Evolutionary conservation across 1,139 yeast species (phyloP).

Genomic region (Kluyveromyces sp.): DNA sequence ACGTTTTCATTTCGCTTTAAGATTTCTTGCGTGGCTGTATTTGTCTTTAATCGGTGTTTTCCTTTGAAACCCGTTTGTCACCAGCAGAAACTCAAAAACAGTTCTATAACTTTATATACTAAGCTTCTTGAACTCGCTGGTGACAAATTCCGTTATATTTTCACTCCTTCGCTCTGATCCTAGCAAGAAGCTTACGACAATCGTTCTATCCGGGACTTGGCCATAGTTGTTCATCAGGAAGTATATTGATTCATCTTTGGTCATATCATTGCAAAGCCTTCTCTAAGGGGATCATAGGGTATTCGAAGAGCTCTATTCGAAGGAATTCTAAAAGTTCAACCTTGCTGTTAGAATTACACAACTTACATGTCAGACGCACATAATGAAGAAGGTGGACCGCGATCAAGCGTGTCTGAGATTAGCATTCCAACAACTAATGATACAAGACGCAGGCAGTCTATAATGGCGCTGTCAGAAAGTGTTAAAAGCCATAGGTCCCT

Average conservation of each 20-base stretch:
- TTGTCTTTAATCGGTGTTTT: not conserved
- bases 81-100: not conserved
- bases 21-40: not conserved
- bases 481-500: conserved; percentile 13
- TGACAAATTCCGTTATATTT: no score
- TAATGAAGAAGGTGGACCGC: not conserved
- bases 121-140: no score
- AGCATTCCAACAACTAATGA: conserved; percentile 12
- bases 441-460: conserved; percentile 14
- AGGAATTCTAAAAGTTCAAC: not conserved
- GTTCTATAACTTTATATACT: not conserved
- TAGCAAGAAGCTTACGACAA: no score
- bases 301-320: not conserved
- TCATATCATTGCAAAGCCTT: no score
- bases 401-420: conserved; percentile 2
- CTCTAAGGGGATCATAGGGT: no score
- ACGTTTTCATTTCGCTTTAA: not conserved
- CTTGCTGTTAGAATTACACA: not conserved
- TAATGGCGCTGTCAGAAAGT: conserved; percentile 13
- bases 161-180: no score
- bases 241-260: no score
- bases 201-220: no score
- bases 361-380: not conserved
- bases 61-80: not conserved
- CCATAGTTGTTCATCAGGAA: no score